A percentile compares a stretch with the other conserved stretches of the same genome.
phyloP scores from a whole-genome alignment of 768 basidiomycete genomes.

The Pulveroboletus sp. region DNA sequence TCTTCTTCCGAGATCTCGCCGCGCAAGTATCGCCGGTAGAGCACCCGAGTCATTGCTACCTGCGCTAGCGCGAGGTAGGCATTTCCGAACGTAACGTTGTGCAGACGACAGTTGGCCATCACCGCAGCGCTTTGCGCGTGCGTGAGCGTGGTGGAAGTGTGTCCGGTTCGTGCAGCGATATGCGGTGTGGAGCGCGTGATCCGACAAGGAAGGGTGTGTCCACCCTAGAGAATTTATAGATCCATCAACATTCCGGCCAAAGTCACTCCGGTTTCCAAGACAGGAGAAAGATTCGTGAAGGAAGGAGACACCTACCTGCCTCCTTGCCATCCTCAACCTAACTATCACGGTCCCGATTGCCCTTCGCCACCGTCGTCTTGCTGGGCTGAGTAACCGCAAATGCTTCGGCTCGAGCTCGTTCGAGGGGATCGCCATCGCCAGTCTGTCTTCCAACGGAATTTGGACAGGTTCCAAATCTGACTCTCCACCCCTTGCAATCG shows the following conservation, averaged over 20 bases:
- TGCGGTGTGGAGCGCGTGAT: conserved; percentile 33
- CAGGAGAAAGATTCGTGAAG: not conserved
- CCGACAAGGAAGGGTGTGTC: conserved; percentile 51
- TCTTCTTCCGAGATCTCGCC: conserved; percentile 51
- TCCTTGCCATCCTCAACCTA: conserved; percentile 30
- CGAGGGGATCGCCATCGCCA: conserved; percentile 40
- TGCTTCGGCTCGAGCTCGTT: conserved; percentile 36
- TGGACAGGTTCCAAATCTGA: conserved; percentile 3
- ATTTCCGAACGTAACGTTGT: conserved; percentile 48
- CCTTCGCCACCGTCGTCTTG: conserved; percentile 43
- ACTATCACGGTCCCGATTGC: conserved; percentile 42
- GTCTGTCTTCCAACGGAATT: conserved; percentile 34
- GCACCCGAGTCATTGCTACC: conserved; percentile 48
- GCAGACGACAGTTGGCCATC: conserved; percentile 37
- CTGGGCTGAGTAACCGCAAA: conserved; percentile 28
- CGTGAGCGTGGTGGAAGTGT: conserved; percentile 24
- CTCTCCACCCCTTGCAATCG: conserved; percentile 22
- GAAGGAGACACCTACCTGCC: conserved; percentile 31
- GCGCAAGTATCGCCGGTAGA: conserved; percentile 43
- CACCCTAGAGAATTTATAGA: conserved; percentile 47
- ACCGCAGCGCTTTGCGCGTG: conserved; percentile 31
- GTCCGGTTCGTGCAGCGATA: conserved; percentile 36
- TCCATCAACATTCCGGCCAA: conserved; percentile 32
- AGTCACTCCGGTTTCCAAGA: not conserved
- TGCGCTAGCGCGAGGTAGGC: conserved; percentile 49